Evolutionary conservation across 805 yeast genomes (phyloP), one percentile per base, ranked within the genome.

Genomic region (Myxozyma melibiosi): DNA sequence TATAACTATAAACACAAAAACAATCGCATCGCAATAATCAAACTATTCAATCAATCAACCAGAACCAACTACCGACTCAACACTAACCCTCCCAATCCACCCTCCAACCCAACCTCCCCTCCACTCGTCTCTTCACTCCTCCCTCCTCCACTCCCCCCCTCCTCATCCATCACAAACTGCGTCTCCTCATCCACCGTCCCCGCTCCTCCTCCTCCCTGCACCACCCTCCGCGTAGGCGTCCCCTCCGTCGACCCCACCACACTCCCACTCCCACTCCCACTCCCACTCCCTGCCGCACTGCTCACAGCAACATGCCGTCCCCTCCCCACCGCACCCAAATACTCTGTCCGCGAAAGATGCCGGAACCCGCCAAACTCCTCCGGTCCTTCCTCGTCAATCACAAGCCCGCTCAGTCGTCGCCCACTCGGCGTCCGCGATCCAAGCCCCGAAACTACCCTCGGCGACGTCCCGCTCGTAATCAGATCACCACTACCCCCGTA

Each of bases 111-210:
- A n/a, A n/a, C n/a, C n/a, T n/a, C n/a, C n/a, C n/a, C n/a, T n/a
- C n/a, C n/a, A n/a, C n/a, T n/a, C n/a, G n/a, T 22, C 14, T 39
- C 42, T 20, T 22, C 3, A 4, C 14, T 39, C 9, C 46, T 27
- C 14, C 4, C 9, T n/a, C 11, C 9, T 18, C 50, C 34, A 8
- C 25, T 33, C n/a, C 40, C 16, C 40, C 27, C 49, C 28, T 60
- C 63, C 34, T 59, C 64, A 43, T 60, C 64, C 64, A 60, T 60
- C 31, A 60, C 31, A 37, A 60, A 60, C 41, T 60, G 64, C 49
- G 46, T 60, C 43, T 51, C 61, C 35, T 55, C 53, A 3, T 58
- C 62, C 4, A 51, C 57, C 25, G 14, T 45, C 24, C 38, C 38
- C 24, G 22, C 43, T 13, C 24, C 37, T 6, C 7, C 44, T 34